Base-by-base conservation (phyloP, 2,329 filamentous ascomycete genomes). In the Aspergillus melleus region DNA sequence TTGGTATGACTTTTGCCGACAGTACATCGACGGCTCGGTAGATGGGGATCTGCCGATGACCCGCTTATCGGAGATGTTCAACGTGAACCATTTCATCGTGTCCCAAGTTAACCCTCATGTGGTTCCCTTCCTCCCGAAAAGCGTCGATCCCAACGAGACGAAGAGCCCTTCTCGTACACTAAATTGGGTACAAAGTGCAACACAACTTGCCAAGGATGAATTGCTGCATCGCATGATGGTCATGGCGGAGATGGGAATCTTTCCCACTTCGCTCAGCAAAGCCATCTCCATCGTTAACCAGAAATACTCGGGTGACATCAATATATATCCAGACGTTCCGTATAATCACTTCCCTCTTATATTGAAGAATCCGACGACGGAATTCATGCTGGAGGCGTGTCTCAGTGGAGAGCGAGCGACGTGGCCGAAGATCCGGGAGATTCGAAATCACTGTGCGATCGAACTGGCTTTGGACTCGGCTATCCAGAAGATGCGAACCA, bases 11-110 rank as follows among this genome's bases (percentile, higher is more conserved):
- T 89, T 89, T 3, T 89, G 91, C 29, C 90, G 92, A 71, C 86
- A 87, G 64, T 97, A 91, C 85, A 96, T 98, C 54, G 94, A 98
- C 72, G 94, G 94, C 1, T 97, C 93, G 0, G 91, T 98, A 22
- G 92, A 97, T 72, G 95, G 95, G 61, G 94, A 98, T 74, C 81
- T 98, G 2, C 94, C 94, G 1, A 96, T 96, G 87, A 92, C 89
- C 20, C 86, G 91, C 2, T 81, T 98, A 16, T 88, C 92, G 0
- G 92, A 96, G 71, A 93, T 97, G 90, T 96, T 97, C 81, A 96
- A 97, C 70, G 93, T 97, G 72, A 97, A 97, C 70, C 94, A 97
- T 73, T 97, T 97, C 72, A 97, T 98, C 66, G 94, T 97, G 19
- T 96, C 92, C 0, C 94, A 98, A 73, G 92, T 97, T 54, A 98